Evolutionary conservation across 768 basidiomycete genomes (phyloP).

Genomic region (Gelatoporia subvermispora): DNA sequence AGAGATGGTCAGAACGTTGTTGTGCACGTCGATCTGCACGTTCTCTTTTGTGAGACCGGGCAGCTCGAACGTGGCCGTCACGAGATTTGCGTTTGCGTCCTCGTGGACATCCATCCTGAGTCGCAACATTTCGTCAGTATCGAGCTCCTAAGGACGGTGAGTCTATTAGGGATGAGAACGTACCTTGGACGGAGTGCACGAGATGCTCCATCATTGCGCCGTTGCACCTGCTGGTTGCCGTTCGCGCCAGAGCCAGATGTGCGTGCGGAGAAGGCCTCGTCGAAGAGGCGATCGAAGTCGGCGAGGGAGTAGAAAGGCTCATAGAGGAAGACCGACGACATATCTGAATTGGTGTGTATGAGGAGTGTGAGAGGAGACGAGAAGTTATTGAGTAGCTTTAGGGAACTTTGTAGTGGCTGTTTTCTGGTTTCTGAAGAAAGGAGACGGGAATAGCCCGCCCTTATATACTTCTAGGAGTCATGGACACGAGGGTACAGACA

Average conservation of each 20-base stretch:
- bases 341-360: too few relatives aligned
- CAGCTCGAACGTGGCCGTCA: slow-evolving; percentile 52
- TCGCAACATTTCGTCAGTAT: not conserved
- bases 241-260: slow-evolving; percentile 1
- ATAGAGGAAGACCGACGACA: slow-evolving; percentile 30
- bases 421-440: too few relatives aligned
- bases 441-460: too few relatives aligned
- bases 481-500: too few relatives aligned
- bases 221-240: slow-evolving; percentile 3
- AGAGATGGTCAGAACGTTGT: slow-evolving; percentile 43
- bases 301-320: slow-evolving; percentile 36
- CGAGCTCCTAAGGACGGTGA: not conserved
- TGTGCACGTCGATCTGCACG: slow-evolving; percentile 45
- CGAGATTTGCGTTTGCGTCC: slow-evolving; percentile 36
- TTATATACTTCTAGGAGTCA: too few relatives aligned
- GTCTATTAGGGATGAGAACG: not conserved
- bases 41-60: slow-evolving; percentile 49
- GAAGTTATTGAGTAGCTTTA: too few relatives aligned
- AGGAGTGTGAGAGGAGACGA: too few relatives aligned
- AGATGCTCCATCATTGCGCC: slow-evolving; percentile 2
- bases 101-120: slow-evolving; percentile 53
- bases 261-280: slow-evolving; percentile 31
- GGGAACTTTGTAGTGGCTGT: too few relatives aligned
- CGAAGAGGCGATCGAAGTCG: slow-evolving; percentile 41
- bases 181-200: slow-evolving; percentile 19